Conservation (phyloP, 2,329 filamentous ascomycete genomes). For the Cladosporium sp. region DNA sequence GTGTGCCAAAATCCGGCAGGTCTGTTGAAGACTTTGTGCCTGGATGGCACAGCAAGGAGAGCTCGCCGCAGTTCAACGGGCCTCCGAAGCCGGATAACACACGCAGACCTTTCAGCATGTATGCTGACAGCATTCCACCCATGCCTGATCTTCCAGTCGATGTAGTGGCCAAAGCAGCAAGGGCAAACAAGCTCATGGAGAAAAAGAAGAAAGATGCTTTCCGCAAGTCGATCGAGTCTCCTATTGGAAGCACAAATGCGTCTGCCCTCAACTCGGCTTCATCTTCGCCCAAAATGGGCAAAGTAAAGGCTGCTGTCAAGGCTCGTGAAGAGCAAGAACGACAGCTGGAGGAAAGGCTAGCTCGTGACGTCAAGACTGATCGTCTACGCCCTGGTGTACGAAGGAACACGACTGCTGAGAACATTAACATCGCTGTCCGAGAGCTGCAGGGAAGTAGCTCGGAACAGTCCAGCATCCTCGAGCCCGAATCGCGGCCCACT, state of each 20-base stretch:
- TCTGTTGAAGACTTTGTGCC: slow-evolving; percentile 35
- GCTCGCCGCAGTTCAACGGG: slow-evolving; percentile 20
- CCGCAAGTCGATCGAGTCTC: slow-evolving; percentile 3
- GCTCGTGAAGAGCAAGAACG: slow-evolving; percentile 18
- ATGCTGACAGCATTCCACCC: slow-evolving; percentile 33
- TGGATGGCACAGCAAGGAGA: slow-evolving; percentile 33
- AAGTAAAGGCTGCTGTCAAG: slow-evolving; percentile 12
- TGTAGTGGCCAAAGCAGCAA: slow-evolving; percentile 30
- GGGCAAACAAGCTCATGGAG: slow-evolving; percentile 27
- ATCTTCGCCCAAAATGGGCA: slow-evolving; percentile 12
- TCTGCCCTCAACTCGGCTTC: slow-evolving; percentile 9
- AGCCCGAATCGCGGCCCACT: slow-evolving; percentile 14
- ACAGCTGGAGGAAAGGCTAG: slow-evolving; percentile 5
- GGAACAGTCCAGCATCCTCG: slow-evolving; percentile 23
- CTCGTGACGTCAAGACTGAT: slow-evolving; percentile 3
- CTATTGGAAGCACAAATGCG: background rate
- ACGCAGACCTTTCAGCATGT: slow-evolving; percentile 24
- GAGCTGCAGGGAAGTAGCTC: slow-evolving; percentile 24
- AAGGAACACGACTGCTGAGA: background rate
- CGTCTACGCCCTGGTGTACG: background rate
- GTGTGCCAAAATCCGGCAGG: slow-evolving; percentile 22
- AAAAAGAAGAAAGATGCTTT: slow-evolving; percentile 13
- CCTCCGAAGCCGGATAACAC: slow-evolving; percentile 16
- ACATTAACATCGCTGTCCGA: slow-evolving; percentile 11
- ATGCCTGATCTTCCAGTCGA: slow-evolving; percentile 37